These are phyloP conservation scores for Rubroshorea leprosula DNA, from an alignment of 345 rosid genomes.

Conservation along the genomic window DNA sequence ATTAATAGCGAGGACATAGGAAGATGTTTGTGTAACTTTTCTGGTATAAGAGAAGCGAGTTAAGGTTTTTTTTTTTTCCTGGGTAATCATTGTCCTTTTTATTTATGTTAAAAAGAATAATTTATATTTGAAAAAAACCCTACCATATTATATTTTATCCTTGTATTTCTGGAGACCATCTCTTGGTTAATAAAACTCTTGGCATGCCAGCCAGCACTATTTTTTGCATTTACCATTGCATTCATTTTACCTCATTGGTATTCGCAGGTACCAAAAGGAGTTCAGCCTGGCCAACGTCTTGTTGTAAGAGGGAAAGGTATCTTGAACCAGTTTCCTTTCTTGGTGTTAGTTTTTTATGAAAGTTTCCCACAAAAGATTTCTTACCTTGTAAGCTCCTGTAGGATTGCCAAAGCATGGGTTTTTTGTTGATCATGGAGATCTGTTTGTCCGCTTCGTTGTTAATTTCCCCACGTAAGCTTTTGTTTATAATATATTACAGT, in stretches of 20 bases:
- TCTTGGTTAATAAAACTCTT: too few species aligned
- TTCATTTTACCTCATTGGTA: too few species aligned
- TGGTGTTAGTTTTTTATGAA: not conserved
- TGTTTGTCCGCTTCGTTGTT: slow-evolving; percentile 77
- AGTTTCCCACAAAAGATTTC: slow-evolving; percentile 12
- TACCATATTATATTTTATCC: too few species aligned
- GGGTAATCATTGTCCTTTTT: too few species aligned
- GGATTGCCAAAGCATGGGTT: slow-evolving; percentile 78
- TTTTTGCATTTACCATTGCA: slow-evolving; percentile 6
- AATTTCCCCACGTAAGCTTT: slow-evolving; percentile 70
- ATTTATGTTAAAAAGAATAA: too few species aligned
- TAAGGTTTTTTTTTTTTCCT: too few species aligned
- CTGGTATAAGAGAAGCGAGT: slow-evolving; percentile 7
- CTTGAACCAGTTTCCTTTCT: slow-evolving; percentile 10
- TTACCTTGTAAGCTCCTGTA: slow-evolving; percentile 28
- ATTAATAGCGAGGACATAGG: not conserved
- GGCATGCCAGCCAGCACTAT: not conserved
- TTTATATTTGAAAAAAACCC: not conserved
- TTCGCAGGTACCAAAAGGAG: slow-evolving; percentile 81
- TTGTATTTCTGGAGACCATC: not conserved
- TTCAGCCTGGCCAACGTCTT: slow-evolving; percentile 74
- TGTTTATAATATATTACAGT: not conserved
- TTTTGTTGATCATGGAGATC: slow-evolving; percentile 71
- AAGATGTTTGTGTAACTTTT: not conserved
- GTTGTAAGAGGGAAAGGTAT: slow-evolving; percentile 81